These are phyloP conservation scores for Ceraceosorus bombacis DNA, from an alignment of 1,284 basidiomycete species.

Conservation along the genomic window DNA sequence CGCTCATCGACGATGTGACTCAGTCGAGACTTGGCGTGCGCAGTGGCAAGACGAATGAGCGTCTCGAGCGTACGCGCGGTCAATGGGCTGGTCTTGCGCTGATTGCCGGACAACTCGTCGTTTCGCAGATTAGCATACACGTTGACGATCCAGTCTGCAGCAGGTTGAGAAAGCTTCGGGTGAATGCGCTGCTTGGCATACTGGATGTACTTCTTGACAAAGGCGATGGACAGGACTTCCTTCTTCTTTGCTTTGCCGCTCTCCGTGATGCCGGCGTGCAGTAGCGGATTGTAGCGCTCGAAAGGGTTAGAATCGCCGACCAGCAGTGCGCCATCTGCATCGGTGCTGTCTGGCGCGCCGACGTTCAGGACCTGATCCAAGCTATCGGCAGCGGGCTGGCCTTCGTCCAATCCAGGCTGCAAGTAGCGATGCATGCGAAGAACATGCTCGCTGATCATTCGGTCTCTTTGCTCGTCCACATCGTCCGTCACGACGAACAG, in stretches of 20 bases:
- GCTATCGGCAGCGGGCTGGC: slow-evolving; percentile 72
- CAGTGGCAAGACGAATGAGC: slow-evolving; percentile 92
- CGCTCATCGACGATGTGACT: slow-evolving; percentile 73
- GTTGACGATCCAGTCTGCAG: slow-evolving; percentile 86
- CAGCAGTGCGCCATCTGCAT: slow-evolving; percentile 33
- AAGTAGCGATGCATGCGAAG: slow-evolving; percentile 95
- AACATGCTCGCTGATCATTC: slow-evolving; percentile 93
- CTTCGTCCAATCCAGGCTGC: slow-evolving; percentile 88
- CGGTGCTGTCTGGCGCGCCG: slow-evolving; percentile 33
- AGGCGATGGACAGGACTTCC: slow-evolving; percentile 84
- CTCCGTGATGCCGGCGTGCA: slow-evolving; percentile 72
- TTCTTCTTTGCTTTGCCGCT: slow-evolving; percentile 49
- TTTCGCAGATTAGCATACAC: slow-evolving; percentile 89
- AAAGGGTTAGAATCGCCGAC: slow-evolving; percentile 49
- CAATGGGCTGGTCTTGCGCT: slow-evolving; percentile 91
- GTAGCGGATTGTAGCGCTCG: slow-evolving; percentile 90
- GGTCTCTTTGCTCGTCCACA: slow-evolving; percentile 87
- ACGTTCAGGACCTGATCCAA: slow-evolving; percentile 56
- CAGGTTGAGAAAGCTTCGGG: slow-evolving; percentile 81
- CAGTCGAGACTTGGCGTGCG: slow-evolving; percentile 90
- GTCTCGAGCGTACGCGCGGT: slow-evolving; percentile 99
- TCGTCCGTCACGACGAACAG: slow-evolving; percentile 98
- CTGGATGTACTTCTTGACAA: slow-evolving; percentile 98
- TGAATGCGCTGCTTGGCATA: slow-evolving; percentile 72
- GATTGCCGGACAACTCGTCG: slow-evolving; percentile 81